Evolutionary conservation across 1,284 basidiomycete species (phyloP).

Genomic region (Boletellus deceptivus): DNA sequence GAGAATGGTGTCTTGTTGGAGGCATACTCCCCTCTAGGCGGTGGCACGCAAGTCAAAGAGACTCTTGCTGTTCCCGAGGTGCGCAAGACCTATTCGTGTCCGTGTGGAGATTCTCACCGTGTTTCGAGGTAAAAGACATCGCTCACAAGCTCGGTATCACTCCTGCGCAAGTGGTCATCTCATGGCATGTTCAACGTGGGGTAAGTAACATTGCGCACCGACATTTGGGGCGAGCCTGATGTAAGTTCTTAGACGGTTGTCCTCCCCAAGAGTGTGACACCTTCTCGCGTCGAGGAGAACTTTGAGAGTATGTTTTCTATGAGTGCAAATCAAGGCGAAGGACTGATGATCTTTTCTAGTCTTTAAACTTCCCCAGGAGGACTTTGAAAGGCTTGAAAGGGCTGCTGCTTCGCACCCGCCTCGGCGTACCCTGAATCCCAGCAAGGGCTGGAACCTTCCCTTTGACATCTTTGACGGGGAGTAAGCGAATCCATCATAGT

Average conservation of each 20-base stretch:
- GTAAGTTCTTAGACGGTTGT: constrained; percentile 52
- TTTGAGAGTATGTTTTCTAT: constrained; percentile 44
- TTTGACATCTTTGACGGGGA: constrained; percentile 60
- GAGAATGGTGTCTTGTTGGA: constrained; percentile 66
- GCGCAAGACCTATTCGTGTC: not conserved
- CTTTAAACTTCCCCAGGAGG: constrained; percentile 48
- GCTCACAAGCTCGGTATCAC: constrained; percentile 67
- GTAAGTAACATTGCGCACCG: constrained; percentile 40
- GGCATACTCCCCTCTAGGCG: constrained; percentile 80
- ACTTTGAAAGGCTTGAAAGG: constrained; percentile 59
- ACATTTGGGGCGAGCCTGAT: constrained; percentile 1
- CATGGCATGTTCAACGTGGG: constrained; percentile 79
- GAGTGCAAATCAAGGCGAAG: not conserved
- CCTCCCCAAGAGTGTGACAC: constrained; percentile 78
- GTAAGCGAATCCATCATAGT: constrained; percentile 1
- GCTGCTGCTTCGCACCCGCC: constrained; percentile 55
- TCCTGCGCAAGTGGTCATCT: constrained; percentile 76
- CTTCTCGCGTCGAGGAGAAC: constrained; percentile 72
- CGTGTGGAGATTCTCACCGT: not conserved
- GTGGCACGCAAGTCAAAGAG: constrained; percentile 54
- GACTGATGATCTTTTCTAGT: constrained; percentile 36
- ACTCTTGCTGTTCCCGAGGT: constrained; percentile 56
- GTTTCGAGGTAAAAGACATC: constrained; percentile 49
- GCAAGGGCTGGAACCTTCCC: constrained; percentile 57
- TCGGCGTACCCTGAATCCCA: constrained; percentile 60